A percentile compares a stretch with the other conserved stretches of the same genome.
These are phyloP conservation scores for Micromonas commoda DNA, from an alignment of 139 green algal species.

Conservation along the genomic window DNA sequence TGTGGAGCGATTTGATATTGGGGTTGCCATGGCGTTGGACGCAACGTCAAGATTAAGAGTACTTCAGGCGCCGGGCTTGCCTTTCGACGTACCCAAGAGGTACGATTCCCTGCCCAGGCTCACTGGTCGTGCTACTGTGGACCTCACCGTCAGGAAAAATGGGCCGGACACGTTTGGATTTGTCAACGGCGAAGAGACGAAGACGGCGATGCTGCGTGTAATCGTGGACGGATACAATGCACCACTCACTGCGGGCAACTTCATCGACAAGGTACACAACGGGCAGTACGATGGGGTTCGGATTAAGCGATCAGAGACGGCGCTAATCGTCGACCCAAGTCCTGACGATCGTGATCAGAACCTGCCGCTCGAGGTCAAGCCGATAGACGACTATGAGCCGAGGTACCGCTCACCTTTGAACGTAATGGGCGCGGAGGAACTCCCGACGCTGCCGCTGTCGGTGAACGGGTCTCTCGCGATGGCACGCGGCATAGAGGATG, in stretches of 20 bases:
- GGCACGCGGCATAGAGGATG: background rate
- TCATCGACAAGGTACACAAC: background rate
- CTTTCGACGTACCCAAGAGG: slow-evolving; percentile 11
- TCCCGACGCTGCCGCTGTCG: slow-evolving; percentile 6
- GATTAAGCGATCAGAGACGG: background rate
- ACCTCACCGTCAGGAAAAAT: background rate
- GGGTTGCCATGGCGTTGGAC: background rate
- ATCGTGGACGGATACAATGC: slow-evolving; percentile 21
- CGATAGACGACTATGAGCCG: slow-evolving; percentile 8
- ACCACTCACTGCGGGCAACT: slow-evolving; percentile 21
- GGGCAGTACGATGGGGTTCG: background rate
- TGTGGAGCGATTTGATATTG: background rate
- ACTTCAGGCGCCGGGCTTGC: slow-evolving; percentile 4
- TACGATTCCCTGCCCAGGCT: slow-evolving; percentile 10
- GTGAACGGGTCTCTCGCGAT: slow-evolving; percentile 14
- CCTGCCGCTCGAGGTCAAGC: slow-evolving; percentile 14
- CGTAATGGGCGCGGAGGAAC: slow-evolving; percentile 10
- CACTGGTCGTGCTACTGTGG: background rate
- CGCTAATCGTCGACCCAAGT: background rate
- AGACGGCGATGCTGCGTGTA: background rate
- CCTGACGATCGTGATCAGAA: too few species aligned
- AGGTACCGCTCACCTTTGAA: slow-evolving; percentile 10
- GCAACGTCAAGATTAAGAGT: background rate
- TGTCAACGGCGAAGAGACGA: slow-evolving; percentile 15
- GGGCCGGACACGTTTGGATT: background rate